These are phyloP conservation scores for Daedaleopsis nitida DNA, from an alignment of 768 basidiomycete genomes.

Conservation along the genomic window DNA sequence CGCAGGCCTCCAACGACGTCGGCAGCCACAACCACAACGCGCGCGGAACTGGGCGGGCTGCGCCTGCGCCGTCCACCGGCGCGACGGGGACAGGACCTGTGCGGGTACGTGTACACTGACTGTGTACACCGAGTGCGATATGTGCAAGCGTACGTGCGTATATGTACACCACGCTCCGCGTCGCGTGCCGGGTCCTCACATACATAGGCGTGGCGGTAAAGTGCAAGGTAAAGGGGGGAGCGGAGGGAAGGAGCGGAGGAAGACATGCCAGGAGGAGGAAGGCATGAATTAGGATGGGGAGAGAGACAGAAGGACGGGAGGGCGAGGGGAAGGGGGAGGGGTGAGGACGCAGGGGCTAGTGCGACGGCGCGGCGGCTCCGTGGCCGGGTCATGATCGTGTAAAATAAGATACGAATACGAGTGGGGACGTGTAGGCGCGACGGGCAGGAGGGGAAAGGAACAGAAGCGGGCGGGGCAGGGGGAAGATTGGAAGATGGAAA, in stretches of 20 bases:
- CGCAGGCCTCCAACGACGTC: too few relatives aligned
- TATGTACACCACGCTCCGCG: not conserved
- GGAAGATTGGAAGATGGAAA: not conserved
- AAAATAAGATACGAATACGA: slow-evolving; percentile 4
- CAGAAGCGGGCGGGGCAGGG: not conserved
- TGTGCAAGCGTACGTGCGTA: not conserved
- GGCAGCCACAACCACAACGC: too few relatives aligned
- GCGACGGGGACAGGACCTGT: too few relatives aligned
- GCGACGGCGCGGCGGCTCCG: not conserved
- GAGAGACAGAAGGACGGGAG: not conserved
- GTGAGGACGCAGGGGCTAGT: not conserved
- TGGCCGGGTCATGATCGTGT: not conserved
- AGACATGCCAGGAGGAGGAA: too few relatives aligned
- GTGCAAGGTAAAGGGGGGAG: not conserved
- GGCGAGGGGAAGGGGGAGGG: not conserved
- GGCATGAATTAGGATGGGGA: not conserved
- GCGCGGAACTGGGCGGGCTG: too few relatives aligned
- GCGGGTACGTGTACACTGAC: too few relatives aligned
- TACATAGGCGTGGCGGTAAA: not conserved
- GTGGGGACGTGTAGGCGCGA: too few relatives aligned
- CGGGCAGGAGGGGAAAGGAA: not conserved
- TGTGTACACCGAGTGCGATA: not conserved
- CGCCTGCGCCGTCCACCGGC: too few relatives aligned
- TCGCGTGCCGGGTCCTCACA: not conserved
- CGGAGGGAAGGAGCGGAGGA: not conserved